Conservation (phyloP, 345 rosid genomes). For the Dimocarpus longan region DNA sequence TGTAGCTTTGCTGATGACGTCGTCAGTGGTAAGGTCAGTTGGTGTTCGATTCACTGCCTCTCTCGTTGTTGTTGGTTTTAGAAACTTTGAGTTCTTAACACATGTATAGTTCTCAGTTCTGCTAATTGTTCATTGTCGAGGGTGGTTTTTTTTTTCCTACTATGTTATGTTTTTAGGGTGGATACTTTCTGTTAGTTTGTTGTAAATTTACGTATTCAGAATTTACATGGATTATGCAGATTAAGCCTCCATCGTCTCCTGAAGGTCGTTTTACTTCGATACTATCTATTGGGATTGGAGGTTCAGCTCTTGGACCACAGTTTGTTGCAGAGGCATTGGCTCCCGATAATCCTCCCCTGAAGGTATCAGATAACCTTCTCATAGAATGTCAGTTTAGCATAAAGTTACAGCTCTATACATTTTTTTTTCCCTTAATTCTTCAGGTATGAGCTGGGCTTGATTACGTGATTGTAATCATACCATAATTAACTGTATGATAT, state of each 20-base stretch:
- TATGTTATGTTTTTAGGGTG: neutral
- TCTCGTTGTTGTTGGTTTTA: neutral
- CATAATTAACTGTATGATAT: neutral
- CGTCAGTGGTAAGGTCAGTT: conserved; percentile 81
- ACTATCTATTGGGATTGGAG: conserved; percentile 96
- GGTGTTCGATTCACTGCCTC: neutral
- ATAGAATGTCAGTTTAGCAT: neutral
- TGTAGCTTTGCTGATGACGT: conserved; percentile 70
- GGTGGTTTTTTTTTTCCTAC: neutral
- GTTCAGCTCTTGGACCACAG: conserved; percentile 98
- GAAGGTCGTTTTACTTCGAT: conserved; percentile 81
- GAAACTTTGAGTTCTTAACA: too few species aligned
- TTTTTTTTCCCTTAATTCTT: neutral
- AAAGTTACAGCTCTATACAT: neutral
- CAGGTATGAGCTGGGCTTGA: neutral
- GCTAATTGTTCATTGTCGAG: too few species aligned
- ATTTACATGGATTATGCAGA: conserved; percentile 46
- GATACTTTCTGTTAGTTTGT: neutral
- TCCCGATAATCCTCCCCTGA: conserved; percentile 95
- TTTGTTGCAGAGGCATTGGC: conserved; percentile 98
- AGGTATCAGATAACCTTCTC: conserved; percentile 46
- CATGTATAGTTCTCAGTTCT: too few species aligned
- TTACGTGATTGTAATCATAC: too few species aligned
- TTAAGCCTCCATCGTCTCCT: conserved; percentile 74
- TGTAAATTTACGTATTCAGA: neutral